Evolutionary conservation across 352 stramenopile genomes (phyloP), one percentile per base, ranked within the genome.

Genomic region (Pythium monospermum): DNA sequence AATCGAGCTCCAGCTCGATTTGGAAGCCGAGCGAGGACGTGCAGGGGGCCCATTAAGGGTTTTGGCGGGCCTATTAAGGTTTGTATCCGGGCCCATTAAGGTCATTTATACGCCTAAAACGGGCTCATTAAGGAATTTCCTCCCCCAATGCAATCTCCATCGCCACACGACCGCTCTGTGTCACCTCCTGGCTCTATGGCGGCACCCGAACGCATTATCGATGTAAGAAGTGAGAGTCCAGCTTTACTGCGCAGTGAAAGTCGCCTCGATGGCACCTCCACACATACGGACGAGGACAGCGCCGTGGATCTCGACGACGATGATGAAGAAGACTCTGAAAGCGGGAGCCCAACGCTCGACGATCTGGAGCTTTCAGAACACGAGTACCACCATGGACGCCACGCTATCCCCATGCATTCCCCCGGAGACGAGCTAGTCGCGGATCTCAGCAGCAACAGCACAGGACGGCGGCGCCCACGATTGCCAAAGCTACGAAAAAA

Each of bases 381-480:
- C 52, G 61, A 69, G 48, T 90, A 87, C 45, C 64, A 50, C 11
- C 76, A 59, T 12, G 76, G 78, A 0, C 66, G 60, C 1, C 76
- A 81, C 15, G 71, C 76, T 11, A 58, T 90, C 23, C 76, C 78
- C 2, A 90, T 90, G 76, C 63, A 86, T 6, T 90, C 78, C 0
- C 78, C 78, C 3, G 78, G 76, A 2, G 71, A 85, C 10, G 69
- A 83, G 0, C 18, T 72, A 31, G 57, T 52, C 15, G 39, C 61
- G 15, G 66, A 79, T 10, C 23, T 81, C 22, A 59, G 70, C 40
- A 55, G 61, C 18, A 52, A 65, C 15, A 57, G 61, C 19, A 22
- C 19, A 18, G 25, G 54, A 16, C 61, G 73, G 4, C 65, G 69
- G 37, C 61, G 47, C 11, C 6, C 27, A 4, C 19, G 64, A 3